These are phyloP conservation scores for Fusarium tricinctum DNA, from an alignment of 2,329 filamentous ascomycete species.

Conservation along the genomic window DNA sequence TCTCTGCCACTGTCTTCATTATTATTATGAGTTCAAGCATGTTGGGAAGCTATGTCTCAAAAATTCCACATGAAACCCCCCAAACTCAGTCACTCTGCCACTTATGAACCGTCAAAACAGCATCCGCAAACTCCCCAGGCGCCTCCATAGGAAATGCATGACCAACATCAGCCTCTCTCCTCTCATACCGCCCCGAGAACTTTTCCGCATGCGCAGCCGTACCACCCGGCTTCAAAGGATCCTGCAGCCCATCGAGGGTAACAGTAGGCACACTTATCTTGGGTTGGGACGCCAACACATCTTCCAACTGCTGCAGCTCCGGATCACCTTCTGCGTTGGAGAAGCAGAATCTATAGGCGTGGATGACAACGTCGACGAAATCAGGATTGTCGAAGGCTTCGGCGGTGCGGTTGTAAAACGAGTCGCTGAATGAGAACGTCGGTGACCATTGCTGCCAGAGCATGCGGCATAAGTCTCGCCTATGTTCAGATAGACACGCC, in stretches of 20 bases:
- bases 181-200: neutral
- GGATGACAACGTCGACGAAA: conserved; percentile 19
- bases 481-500: neutral
- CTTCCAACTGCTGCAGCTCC: neutral
- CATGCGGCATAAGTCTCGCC: conserved; percentile 12
- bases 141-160: conserved; percentile 26
- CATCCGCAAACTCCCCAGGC: conserved; percentile 1
- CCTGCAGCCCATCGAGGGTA: neutral
- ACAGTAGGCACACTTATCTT: conserved; percentile 12
- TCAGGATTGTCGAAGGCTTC: conserved; percentile 18
- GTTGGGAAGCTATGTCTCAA: neutral
- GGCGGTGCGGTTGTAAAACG: conserved; percentile 11
- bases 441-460: conserved; percentile 28
- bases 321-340: conserved; percentile 1
- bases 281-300: neutral
- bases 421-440: conserved; percentile 8
- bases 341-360: conserved; percentile 25
- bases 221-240: conserved; percentile 13
- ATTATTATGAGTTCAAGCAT: no score
- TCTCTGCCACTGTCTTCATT: no score
- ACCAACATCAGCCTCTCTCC: conserved; percentile 8
- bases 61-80: fast-evolving
- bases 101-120: neutral
- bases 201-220: conserved; percentile 3
- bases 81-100: neutral